Conservation (phyloP, 1,284 basidiomycete species). For the Melampsora larici-populina region DNA sequence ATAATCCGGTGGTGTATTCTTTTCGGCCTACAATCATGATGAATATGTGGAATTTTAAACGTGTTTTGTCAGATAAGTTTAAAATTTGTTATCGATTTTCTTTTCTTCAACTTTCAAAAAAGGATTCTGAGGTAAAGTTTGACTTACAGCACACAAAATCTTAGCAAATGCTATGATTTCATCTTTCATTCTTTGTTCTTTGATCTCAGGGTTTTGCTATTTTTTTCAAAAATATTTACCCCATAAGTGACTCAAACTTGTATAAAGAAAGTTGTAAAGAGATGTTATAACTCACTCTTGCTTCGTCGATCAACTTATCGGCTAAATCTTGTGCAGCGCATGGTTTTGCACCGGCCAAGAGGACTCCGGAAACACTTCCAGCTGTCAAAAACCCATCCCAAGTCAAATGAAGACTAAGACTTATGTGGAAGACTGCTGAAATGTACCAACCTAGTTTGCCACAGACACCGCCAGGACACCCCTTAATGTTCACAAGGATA, state of each 20-base stretch:
- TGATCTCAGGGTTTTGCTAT: too few species aligned
- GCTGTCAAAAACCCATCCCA: not conserved
- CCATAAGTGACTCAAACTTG: not conserved
- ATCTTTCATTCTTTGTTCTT: too few species aligned
- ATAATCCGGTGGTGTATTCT: not conserved
- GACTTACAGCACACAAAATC: too few species aligned
- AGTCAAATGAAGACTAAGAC: too few species aligned
- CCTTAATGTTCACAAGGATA: not conserved
- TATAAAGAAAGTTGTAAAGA: not conserved
- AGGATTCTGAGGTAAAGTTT: too few species aligned
- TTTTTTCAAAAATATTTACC: not conserved
- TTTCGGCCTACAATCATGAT: not conserved
- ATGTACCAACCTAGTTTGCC: slow-evolving; percentile 2
- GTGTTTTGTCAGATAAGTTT: too few species aligned
- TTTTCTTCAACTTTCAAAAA: too few species aligned
- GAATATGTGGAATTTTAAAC: too few species aligned
- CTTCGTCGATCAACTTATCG: slow-evolving; percentile 10
- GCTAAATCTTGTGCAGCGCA: slow-evolving; percentile 34
- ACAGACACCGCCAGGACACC: slow-evolving; percentile 20
- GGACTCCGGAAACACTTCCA: not conserved
- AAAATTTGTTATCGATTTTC: too few species aligned
- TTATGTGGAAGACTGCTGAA: not conserved
- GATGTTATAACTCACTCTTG: not conserved
- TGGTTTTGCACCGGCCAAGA: slow-evolving; percentile 2
- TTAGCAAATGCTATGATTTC: too few species aligned